phyloP scores from a whole-genome alignment of 2,329 filamentous ascomycete species.

The Aspergillus nomiae region DNA sequence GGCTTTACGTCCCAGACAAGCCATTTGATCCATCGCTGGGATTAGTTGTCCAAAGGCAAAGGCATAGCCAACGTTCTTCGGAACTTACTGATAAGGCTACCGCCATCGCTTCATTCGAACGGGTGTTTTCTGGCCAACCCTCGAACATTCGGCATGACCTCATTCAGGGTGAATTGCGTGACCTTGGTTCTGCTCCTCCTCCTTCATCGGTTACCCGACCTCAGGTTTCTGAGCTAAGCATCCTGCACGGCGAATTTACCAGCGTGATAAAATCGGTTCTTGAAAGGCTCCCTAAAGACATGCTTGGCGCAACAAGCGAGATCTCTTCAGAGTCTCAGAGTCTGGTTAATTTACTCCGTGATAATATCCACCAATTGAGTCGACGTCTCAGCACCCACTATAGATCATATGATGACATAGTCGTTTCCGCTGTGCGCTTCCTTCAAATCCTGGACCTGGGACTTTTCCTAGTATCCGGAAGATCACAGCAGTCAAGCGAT shows the following conservation, averaged over 20 bases:
- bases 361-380: conserved; percentile 69
- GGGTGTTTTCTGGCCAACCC: conserved; percentile 66
- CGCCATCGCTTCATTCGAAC: conserved; percentile 67
- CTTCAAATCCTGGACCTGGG: conserved; percentile 78
- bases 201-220: conserved; percentile 73
- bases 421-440: conserved; percentile 74
- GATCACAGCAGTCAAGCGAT: conserved; percentile 18
- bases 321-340: conserved; percentile 24
- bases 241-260: conserved; percentile 80
- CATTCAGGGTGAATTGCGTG: conserved; percentile 62
- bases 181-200: conserved; percentile 67
- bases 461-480: conserved; percentile 59
- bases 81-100: conserved; percentile 60
- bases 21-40: conserved; percentile 76
- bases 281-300: conserved; percentile 39
- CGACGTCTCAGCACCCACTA: conserved; percentile 70
- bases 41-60: conserved; percentile 63
- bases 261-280: conserved; percentile 71
- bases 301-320: conserved; percentile 23
- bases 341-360: conserved; percentile 47
- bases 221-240: conserved; percentile 63
- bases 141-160: conserved; percentile 68
- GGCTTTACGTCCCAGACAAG: conserved; percentile 81
- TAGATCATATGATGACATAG: conserved; percentile 82
- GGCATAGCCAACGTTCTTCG: conserved; percentile 58